Evolutionary conservation across 768 basidiomycete genomes (phyloP).

Genomic region (Tylopilus intermedius): DNA sequence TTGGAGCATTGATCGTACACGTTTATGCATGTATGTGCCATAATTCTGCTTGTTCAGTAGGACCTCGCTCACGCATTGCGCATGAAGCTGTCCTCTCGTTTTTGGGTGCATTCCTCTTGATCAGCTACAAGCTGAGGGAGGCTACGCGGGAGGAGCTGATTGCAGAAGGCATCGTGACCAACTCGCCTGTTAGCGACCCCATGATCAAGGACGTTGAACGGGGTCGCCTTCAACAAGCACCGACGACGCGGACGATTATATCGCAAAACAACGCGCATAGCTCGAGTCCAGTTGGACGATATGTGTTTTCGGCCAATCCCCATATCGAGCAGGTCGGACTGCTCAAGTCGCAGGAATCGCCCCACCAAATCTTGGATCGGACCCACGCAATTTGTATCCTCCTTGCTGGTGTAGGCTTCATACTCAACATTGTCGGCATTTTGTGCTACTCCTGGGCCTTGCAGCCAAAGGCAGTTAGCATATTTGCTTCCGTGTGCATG

Average conservation of each 20-base stretch:
- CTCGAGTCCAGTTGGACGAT: not conserved
- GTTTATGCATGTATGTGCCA: constrained; percentile 41
- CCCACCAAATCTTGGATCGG: constrained; percentile 40
- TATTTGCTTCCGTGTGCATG: constrained; percentile 39
- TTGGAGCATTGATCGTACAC: constrained; percentile 51
- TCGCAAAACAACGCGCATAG: not conserved
- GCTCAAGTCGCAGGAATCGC: constrained; percentile 35
- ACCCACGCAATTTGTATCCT: constrained; percentile 48
- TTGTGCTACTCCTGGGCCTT: constrained; percentile 47
- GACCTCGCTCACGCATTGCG: not conserved
- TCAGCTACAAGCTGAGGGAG: constrained; percentile 49
- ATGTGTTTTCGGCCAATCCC: constrained; percentile 41
- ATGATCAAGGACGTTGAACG: constrained; percentile 11
- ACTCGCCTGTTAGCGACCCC: constrained; percentile 15
- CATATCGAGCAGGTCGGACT: constrained; percentile 48
- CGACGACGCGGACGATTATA: not conserved
- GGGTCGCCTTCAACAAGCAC: constrained; percentile 1
- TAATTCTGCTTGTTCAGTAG: not conserved
- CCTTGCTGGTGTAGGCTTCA: constrained; percentile 45
- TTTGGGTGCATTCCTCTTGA: constrained; percentile 52
- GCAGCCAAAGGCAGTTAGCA: constrained; percentile 40
- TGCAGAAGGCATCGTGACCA: constrained; percentile 26
- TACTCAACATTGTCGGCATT: constrained; percentile 45
- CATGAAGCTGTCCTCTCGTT: constrained; percentile 42
- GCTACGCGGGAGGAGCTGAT: constrained; percentile 46